Base-by-base conservation (phyloP, 257 asterid genomes). In the Solanum pimpinellifolium region DNA sequence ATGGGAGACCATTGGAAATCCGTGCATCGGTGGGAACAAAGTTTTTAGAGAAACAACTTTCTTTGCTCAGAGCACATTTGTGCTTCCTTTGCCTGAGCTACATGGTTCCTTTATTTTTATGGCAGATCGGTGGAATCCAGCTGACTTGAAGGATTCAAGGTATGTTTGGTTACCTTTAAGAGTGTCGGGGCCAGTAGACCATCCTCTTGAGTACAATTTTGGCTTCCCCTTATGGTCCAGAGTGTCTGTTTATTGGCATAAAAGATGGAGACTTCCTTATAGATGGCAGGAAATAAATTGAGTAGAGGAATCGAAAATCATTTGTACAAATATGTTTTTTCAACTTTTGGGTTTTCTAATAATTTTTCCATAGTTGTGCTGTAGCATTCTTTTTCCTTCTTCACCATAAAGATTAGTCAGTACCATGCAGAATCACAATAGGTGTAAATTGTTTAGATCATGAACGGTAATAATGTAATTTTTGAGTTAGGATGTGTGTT, bases 91-190 rank as follows among this genome's bases (percentile, higher is more conserved):
- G 91, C 92, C 92, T 0, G 97, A 95, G 84, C 44, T 93, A 9
- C 92, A 93, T 0, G 98, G 97, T 11, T 88, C 82, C 25, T 97
- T 93, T 60, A 86, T 96, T 59, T 96, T 96, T 91, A 94, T 97
- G 99, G 98, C 99, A 33, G 99, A 97, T 87, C 84, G 99, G 25
- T 97, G 99, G 99, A 95, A 93, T 88, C 99, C 98, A 0, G 96
- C 98, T 5, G 98, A 96, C 90, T 90, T 97, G 90, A 91, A 95
- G 87, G 98, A 97, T 89, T 96, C 99, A 44, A 93, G 99, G 81
- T 96, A 97, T 20, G 92, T 97, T 3, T 97, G 99, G 99, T 59
- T 97, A 89, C 99, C 99, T 11, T 75, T 97, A 88, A 94, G 90
- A 3, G 93, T 96, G 23, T 92, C 95, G 12, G 99, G 98, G 68